Base-by-base conservation (phyloP, 352 stramenopile species). In the Globisporangium middletonii region DNA sequence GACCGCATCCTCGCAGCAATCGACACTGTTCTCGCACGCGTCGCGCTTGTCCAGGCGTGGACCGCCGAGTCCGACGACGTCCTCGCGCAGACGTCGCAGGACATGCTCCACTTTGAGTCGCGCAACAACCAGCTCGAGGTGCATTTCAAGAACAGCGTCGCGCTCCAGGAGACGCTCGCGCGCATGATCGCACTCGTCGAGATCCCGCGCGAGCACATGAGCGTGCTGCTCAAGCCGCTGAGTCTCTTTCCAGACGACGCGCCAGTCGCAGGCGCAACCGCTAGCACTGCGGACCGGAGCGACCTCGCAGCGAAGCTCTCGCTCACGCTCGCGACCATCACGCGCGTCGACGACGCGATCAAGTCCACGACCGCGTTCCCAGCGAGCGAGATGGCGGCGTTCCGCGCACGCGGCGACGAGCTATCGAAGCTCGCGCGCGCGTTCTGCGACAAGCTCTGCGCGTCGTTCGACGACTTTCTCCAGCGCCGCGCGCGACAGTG, bases 121-220 rank as follows among this genome's bases (percentile, higher is more conserved):
- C 69, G 86, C 47, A 92, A 92, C 54, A 92, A 88, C 55, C 77
- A 92, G 30, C 63, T 92, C 41, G 82, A 92, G 55, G 68, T 92
- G 52, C 71, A 89, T 53, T 92, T 89, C 63, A 88, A 88, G 58
- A 91, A 91, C 70, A 86, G 67, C 42, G 79, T 89, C 11, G 68
- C 79, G 18, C 65, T 91, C 1, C 67, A 89, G 37, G 67, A 88
- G 27, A 67, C 68, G 28, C 65, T 91, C 7, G 63, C 69, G n/a
- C 55, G 63, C 13, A 65, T 88, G 62, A 72, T 91, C 57, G 42
- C 50, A 3, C 60, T 60, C n/a, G 72, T 88, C 41, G 74, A 87
- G 18, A 67, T 92, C 48, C 64, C 72, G 27, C 67, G 73, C 18
- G 73, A 91, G 23, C 64, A 74, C 15, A 86, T 89, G 71, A 55